Evolutionary conservation across 768 basidiomycete genomes (phyloP), one percentile per base, ranked within the genome.

Genomic region (Trametes maxima): DNA sequence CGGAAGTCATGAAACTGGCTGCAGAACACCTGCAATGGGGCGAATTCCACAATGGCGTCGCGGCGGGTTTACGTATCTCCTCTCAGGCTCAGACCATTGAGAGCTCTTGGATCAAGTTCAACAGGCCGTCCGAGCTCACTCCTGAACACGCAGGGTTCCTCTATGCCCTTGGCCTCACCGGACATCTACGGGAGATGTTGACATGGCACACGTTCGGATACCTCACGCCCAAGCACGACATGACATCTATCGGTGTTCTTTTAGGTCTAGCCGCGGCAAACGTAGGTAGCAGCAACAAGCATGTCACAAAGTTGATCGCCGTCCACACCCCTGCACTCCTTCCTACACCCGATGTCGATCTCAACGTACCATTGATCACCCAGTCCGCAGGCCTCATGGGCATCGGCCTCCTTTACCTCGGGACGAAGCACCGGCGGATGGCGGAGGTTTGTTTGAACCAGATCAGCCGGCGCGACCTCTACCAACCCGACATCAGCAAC

Each of bases 41-140:
- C n/a, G 92, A 95, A 62, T 99, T 99, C 75, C 95, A 98, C 74
- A 95, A 96, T 64, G 97, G 97, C 11, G 96, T 97, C 0, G 94
- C 94, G 8, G 92, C 94, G 4, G 97, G 90, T 2, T 74, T 99
- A 45, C 87, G 92, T 7, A 86, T 98, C 51, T 86, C 89, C 0
- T 86, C 91, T 0, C 81, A 84, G n/a, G 83, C 88, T 10, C 74
- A 78, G 49, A 86, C 85, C 11, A 83, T 98, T 44, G 94, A 97
- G 71, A 92, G 91, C 68, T 94, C 94, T 0, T 98, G 95, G 93
- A 94, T 97, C 54, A 88, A 90, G 14, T 98, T 95, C 80, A 96
- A 98, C 74, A 92, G 91, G 67, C 96, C 97, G 0, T 82, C 86
- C 0, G 92, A 95, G 46, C 82, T 95, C 54, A 95, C 91, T 5